These are phyloP conservation scores for Solanum aculeatissimum DNA, from an alignment of 305 asterid species.

Conservation along the genomic window DNA sequence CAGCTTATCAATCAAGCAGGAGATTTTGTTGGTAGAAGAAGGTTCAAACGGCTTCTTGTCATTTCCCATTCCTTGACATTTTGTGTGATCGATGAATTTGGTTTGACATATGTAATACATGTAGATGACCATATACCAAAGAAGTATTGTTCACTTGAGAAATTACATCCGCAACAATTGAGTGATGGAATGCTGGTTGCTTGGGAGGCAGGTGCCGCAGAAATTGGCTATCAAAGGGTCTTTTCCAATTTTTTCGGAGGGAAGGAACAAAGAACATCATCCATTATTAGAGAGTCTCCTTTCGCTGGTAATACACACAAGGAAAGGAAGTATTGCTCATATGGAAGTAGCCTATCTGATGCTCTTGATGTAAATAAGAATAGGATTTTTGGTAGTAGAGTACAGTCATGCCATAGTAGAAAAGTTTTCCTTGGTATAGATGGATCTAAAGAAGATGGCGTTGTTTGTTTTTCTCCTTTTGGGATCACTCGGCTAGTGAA, in stretches of 20 bases:
- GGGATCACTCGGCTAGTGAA: conserved; percentile 78
- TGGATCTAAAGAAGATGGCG: conserved; percentile 41
- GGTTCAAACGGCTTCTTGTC: conserved; percentile 51
- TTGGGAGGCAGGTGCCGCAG: conserved; percentile 74
- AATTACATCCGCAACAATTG: conserved; percentile 22
- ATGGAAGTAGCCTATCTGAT: conserved; percentile 19
- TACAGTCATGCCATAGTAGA: conserved; percentile 30
- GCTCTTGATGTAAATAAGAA: conserved; percentile 25
- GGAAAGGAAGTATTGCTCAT: conserved; percentile 17
- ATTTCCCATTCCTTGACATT: conserved; percentile 54
- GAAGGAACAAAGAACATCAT: conserved; percentile 6
- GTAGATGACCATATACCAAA: conserved; percentile 31
- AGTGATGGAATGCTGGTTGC: conserved; percentile 45
- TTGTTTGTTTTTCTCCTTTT: conserved; percentile 71
- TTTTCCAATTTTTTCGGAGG: conserved; percentile 16
- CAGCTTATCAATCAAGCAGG: conserved; percentile 14
- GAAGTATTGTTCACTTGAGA: conserved; percentile 26
- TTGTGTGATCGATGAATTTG: conserved; percentile 78
- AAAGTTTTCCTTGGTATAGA: conserved; percentile 50
- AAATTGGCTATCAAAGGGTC: conserved; percentile 67
- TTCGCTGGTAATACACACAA: conserved; percentile 8
- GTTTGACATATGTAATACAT: conserved; percentile 39
- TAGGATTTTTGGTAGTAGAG: conserved; percentile 27
- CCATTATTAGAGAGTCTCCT: conserved; percentile 17
- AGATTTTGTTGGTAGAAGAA: conserved; percentile 29